Evolutionary conservation across 78 protist genomes (phyloP).

Genomic region (Dictyostelium discoideum): DNA sequence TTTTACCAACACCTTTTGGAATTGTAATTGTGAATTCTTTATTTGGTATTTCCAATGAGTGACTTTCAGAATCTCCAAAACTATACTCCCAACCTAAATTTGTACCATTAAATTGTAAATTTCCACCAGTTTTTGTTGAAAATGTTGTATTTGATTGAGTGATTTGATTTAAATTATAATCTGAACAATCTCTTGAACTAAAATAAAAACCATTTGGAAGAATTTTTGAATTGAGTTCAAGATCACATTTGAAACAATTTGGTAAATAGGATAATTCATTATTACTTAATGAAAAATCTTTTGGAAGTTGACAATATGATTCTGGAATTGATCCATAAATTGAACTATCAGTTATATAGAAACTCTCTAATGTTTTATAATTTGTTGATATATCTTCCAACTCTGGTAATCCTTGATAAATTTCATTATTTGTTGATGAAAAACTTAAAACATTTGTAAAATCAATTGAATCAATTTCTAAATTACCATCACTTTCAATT

Average conservation of each 20-base stretch:
- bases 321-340: neutral
- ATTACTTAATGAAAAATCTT: neutral
- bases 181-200: neutral
- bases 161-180: neutral
- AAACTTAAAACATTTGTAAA: neutral
- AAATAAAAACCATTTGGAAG: neutral
- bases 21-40: neutral
- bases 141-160: neutral
- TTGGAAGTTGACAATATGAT: constrained; percentile 14
- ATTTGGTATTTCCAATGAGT: constrained; percentile 1
- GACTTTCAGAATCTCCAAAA: neutral
- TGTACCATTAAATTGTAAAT: neutral
- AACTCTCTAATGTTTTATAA: neutral
- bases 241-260: neutral
- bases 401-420: neutral
- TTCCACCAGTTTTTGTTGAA: neutral
- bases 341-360: neutral
- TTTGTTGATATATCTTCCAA: neutral
- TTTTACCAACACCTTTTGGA: neutral
- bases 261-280: neutral
- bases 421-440: neutral
- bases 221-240: neutral
- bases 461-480: neutral
- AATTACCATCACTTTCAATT: neutral
- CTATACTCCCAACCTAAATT: neutral